These are phyloP conservation scores for Suhomyces canberraensis DNA, from an alignment of 805 yeast species.

Conservation along the genomic window DNA sequence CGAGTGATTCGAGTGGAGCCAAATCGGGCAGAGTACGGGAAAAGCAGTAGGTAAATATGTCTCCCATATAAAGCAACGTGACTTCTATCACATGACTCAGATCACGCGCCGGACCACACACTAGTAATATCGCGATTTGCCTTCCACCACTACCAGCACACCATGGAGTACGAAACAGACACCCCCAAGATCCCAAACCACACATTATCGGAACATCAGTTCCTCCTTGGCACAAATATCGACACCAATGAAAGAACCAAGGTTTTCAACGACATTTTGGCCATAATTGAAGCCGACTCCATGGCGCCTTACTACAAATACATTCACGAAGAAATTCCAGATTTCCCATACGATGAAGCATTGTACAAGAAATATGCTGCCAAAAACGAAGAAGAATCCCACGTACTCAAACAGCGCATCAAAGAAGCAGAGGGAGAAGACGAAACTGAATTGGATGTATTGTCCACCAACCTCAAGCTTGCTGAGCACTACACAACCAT, in stretches of 20 bases:
- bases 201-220: conserved; percentile 76
- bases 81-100: not conserved
- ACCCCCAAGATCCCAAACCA: conserved; percentile 74
- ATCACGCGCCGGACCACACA: not conserved
- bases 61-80: no score
- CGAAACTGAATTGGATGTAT: conserved; percentile 83
- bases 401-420: conserved; percentile 51
- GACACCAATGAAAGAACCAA: conserved; percentile 40
- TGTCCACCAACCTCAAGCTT: conserved; percentile 70
- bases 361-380: conserved; percentile 49
- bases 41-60: no score
- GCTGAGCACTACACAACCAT: conserved; percentile 87
- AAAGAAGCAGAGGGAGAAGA: conserved; percentile 59
- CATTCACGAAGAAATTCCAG: conserved; percentile 38
- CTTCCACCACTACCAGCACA: no score
- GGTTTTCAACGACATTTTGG: conserved; percentile 43
- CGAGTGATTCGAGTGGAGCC: no score
- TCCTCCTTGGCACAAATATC: conserved; percentile 46
- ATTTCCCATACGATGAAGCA: conserved; percentile 56
- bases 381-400: conserved; percentile 55
- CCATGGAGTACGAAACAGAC: conserved; percentile 40
- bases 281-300: conserved; percentile 53
- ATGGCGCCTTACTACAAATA: conserved; percentile 83
- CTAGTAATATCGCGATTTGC: no score
- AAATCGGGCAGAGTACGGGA: no score